phyloP scores from a whole-genome alignment of 768 basidiomycete genomes.

The Sporobolomyces roseus region DNA sequence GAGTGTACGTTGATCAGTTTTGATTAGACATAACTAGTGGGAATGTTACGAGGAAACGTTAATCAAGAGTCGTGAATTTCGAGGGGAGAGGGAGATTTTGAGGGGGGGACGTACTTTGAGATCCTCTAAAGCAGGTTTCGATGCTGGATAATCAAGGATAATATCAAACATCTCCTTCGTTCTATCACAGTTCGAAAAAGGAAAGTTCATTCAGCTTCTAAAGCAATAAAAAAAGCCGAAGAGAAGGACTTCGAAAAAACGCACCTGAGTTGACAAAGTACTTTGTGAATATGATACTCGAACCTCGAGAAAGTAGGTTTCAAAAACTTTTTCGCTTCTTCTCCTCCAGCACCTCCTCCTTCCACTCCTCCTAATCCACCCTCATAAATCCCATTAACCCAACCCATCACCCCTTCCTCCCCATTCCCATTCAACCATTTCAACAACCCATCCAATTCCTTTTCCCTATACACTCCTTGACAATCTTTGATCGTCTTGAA shows the following conservation, averaged over 20 bases:
- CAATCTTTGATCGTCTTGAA: slow-evolving; percentile 64
- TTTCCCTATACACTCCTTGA: slow-evolving; percentile 60
- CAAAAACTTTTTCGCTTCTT: slow-evolving; percentile 47
- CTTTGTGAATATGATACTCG: slow-evolving; percentile 86
- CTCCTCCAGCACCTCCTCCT: not conserved
- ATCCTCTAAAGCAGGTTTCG: slow-evolving; percentile 76
- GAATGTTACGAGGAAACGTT: not conserved
- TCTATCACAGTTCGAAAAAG: too few species aligned
- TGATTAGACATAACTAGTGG: slow-evolving; percentile 49
- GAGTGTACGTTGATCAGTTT: slow-evolving; percentile 46
- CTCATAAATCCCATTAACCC: slow-evolving; percentile 39
- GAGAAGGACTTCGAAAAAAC: too few species aligned
- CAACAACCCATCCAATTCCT: slow-evolving; percentile 61
- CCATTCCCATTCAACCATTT: slow-evolving; percentile 62
- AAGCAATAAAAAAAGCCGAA: too few species aligned
- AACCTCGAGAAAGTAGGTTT: slow-evolving; percentile 73
- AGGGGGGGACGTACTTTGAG: slow-evolving; percentile 58
- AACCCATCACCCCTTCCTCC: slow-evolving; percentile 7
- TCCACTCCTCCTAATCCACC: slow-evolving; percentile 14
- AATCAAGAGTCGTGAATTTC: not conserved
- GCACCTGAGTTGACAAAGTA: slow-evolving; percentile 8
- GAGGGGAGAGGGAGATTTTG: not conserved
- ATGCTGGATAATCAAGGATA: slow-evolving; percentile 89
- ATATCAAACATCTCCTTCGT: slow-evolving; percentile 86
- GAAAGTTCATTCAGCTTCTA: too few species aligned